Evolutionary conservation across 805 yeast species (phyloP).

Genomic region (Babjeviella inositovora): DNA sequence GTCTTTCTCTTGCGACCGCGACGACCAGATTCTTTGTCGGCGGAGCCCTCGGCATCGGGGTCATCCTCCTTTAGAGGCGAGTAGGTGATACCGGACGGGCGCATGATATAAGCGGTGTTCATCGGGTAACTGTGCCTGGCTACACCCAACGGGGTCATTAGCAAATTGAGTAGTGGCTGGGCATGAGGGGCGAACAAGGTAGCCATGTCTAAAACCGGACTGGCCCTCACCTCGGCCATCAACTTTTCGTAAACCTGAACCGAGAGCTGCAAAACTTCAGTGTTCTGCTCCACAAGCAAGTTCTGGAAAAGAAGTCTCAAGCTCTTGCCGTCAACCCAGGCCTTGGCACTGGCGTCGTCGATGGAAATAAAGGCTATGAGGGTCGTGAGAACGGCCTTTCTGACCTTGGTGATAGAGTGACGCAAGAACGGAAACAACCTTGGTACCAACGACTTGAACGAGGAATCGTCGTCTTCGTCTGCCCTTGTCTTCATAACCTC

Average conservation of each 20-base stretch:
- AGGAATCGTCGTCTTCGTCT: constrained; percentile 22
- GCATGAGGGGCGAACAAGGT: constrained; percentile 37
- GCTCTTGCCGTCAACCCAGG: constrained; percentile 68
- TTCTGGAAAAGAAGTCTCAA: constrained; percentile 76
- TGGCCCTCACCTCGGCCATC: constrained; percentile 24
- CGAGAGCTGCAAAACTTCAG: constrained; percentile 51
- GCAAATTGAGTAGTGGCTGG: constrained; percentile 41
- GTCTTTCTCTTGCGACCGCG: constrained; percentile 33
- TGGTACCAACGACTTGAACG: constrained; percentile 73
- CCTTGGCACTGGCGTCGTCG: constrained; percentile 28
- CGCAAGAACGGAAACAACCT: constrained; percentile 82
- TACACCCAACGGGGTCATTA: constrained; percentile 91
- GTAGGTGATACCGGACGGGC: constrained; percentile 55
- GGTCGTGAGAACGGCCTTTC: constrained; percentile 77
- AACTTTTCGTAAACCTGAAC: constrained; percentile 41
- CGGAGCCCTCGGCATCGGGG: neutral
- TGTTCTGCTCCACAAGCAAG: constrained; percentile 76
- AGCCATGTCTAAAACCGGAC: constrained; percentile 25
- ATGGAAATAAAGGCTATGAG: constrained; percentile 55
- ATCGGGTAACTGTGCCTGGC: constrained; percentile 78
- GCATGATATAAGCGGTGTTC: constrained; percentile 58
- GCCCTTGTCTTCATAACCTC: constrained; percentile 56
- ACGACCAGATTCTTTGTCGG: constrained; percentile 3
- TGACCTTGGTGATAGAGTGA: constrained; percentile 83
- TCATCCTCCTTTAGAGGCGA: constrained; percentile 6